Evolutionary conservation across 2,329 filamentous ascomycete species (phyloP).

Genomic region (Fusarium nisikadoi): DNA sequence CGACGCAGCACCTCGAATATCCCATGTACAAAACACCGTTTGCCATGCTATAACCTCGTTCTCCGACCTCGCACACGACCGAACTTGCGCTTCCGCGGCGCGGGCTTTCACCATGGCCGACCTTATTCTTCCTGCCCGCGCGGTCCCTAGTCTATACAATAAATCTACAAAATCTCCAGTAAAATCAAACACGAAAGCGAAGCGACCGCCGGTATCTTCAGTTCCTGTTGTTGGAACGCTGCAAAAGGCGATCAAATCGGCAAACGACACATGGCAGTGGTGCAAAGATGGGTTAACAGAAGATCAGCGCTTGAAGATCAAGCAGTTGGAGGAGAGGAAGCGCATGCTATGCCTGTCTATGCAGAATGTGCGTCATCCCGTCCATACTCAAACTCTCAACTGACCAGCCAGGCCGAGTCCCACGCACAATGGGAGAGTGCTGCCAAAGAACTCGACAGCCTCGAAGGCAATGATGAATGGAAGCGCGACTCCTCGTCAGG

Average conservation of each 20-base stretch:
- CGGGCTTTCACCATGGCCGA: slow-evolving; percentile 41
- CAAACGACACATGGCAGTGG: slow-evolving; percentile 56
- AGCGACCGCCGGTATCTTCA: slow-evolving; percentile 26
- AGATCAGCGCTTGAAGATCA: slow-evolving; percentile 60
- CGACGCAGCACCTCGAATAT: background rate
- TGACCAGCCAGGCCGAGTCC: slow-evolving; percentile 67
- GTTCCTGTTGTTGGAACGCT: slow-evolving; percentile 40
- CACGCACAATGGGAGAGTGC: slow-evolving; percentile 79
- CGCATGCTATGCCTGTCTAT: slow-evolving; percentile 72
- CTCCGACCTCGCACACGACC: slow-evolving; percentile 13
- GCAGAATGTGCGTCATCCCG: slow-evolving; percentile 65
- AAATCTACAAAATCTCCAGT: slow-evolving; percentile 25
- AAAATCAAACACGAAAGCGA: slow-evolving; percentile 42
- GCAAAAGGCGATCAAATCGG: slow-evolving; percentile 51
- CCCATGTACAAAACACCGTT: background rate
- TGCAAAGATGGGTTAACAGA: slow-evolving; percentile 64
- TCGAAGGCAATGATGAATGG: slow-evolving; percentile 86
- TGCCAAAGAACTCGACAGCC: slow-evolving; percentile 78
- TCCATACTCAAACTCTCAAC: background rate
- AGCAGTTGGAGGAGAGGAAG: slow-evolving; percentile 66
- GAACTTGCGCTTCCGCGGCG: slow-evolving; percentile 14
- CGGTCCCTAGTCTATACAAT: slow-evolving; percentile 35
- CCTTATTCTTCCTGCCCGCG: slow-evolving; percentile 42
- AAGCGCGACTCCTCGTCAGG: slow-evolving; percentile 71
- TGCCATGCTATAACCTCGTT: slow-evolving; percentile 32